Base-by-base conservation (phyloP, 192 early-diverging fungal genomes). In the Coemansia sp. region DNA sequence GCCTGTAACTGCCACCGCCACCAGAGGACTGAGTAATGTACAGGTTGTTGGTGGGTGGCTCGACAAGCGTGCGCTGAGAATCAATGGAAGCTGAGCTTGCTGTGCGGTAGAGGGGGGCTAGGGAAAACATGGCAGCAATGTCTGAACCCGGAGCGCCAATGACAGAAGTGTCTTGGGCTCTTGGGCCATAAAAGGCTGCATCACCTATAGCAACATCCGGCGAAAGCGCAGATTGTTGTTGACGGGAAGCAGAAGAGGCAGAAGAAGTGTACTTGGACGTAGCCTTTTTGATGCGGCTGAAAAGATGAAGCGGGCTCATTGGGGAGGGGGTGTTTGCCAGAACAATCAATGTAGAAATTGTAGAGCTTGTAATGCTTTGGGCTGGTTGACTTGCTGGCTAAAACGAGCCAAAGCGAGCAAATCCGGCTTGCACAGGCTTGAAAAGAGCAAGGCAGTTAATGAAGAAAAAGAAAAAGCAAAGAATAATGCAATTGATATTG, bases 31-130 rank as follows among this genome's bases (percentile, higher is more conserved):
- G 49, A 52, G 49, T 52, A 52, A 52, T 52, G 23, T 52, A 52
- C 49, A 52, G 7, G 20, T 21, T 26, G 56, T 7, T 20, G 56
- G 12, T 4, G 16, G 56, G 56, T 58, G 56, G 56, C 35, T 64
- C 65, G 18, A 82, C 79, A 9, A 82, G 74, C 35, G 74, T 82
- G 33, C 20, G 16, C 62, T 82, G 73, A 6, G 74, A 82, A 44
- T 72, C 64, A 16, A 73, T 45, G 9, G 68, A 64, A 16, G 39
- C 12, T 6, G 71, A 14, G 5, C 44, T 46, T 38, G 33, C 65
- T 63, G 43, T 33, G 48, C 12, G 64, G 52, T 24, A 34, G 34
- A 38, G 43, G 21, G 21, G 14, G 9, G 2, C 21, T 20, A 24
- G 23, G 20, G 49, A 26, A 41, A 23, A 46, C 0, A 62, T 11